Conservation (phyloP, 2,329 filamentous ascomycete species). For the Pseudocercospora fuligena region DNA sequence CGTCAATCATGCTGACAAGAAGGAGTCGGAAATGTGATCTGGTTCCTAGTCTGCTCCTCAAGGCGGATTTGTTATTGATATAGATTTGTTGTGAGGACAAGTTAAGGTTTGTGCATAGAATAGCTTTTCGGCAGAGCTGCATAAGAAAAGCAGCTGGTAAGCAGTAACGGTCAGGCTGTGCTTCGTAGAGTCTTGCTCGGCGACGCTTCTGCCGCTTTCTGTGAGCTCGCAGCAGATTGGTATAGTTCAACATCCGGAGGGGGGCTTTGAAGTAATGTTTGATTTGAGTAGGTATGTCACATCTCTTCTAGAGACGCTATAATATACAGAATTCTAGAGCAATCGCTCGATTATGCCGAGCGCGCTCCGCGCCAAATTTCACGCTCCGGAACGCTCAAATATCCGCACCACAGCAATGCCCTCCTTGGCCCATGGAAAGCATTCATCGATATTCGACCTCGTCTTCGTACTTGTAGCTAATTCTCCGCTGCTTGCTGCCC, state of each 20-base stretch:
- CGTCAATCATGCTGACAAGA: background rate
- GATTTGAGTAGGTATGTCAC: background rate
- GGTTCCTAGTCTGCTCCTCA: background rate
- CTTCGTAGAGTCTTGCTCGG: too few species aligned
- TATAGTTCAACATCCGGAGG: background rate
- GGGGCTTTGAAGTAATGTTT: background rate
- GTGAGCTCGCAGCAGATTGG: background rate
- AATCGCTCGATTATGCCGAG: background rate
- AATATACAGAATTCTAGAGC: background rate
- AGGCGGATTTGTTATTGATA: background rate
- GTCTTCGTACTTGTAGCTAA: conserved; percentile 55
- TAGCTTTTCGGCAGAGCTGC: background rate
- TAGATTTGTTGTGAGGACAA: too few species aligned
- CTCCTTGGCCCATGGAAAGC: background rate
- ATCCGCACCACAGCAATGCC: background rate
- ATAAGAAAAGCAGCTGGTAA: background rate
- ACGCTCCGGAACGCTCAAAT: background rate
- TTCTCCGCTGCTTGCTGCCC: conserved; percentile 53
- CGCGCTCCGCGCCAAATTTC: background rate
- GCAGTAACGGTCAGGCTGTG: background rate
- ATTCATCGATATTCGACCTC: conserved; percentile 18
- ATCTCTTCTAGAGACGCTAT: background rate
- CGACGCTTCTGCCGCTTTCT: too few species aligned
- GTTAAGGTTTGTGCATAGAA: background rate
- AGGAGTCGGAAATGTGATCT: background rate